Base-by-base conservation (phyloP, 192 early-diverging fungal species). In the Dissophora globulifera region DNA sequence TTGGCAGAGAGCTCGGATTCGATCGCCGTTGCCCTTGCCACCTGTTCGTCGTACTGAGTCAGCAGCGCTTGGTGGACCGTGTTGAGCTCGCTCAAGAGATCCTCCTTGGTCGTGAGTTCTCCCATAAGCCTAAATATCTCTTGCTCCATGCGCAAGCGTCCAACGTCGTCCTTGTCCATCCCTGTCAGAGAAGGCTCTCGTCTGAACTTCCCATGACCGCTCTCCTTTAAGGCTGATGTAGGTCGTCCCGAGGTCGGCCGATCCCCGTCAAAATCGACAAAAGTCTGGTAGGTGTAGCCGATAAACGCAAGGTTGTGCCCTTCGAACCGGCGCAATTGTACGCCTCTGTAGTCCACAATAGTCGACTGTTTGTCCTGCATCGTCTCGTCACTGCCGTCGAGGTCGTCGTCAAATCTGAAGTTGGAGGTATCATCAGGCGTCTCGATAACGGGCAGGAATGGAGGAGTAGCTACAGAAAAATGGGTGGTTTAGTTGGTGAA, bases 361-460 rank as follows among this genome's bases (percentile, higher is more conserved):
- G 51, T 66, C 2, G 83, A 71, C 26, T 78, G 61, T 65, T 86
- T 58, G 49, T 71, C 54, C 72, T 83, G 59, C 54, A 75, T 47
- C 51, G 82, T 55, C 52, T 72, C 78, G 30, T 80, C 68, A 42
- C 82, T 82, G 22, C 84, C 81, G 22, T 82, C 89, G 52, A 89
- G 80, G 20, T 94, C 93, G 50, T 93, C 93, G 53, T 90, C 85
- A 53, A 91, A 87, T 54, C 90, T 86, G 84, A 97, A 97, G 70
- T 95, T 94, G 35, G 90, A 89, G 0, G 93, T 97, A 66, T 97
- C 95, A 30, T 94, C 92, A 20, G 92, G 89, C 17, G 93, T 87
- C 58, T 83, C 87, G n/a, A 96, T 84, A n/a, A 91, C 82, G 23
- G 95, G 95, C 3, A 95, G 72, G 83, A 95, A 97, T 15, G 95